Percentiles rank a stretch among this genome's conserved stretches.
Evolutionary conservation across 108 stramenopile species (phyloP).

Genomic region (Pseudonitzschia delicatissima): DNA sequence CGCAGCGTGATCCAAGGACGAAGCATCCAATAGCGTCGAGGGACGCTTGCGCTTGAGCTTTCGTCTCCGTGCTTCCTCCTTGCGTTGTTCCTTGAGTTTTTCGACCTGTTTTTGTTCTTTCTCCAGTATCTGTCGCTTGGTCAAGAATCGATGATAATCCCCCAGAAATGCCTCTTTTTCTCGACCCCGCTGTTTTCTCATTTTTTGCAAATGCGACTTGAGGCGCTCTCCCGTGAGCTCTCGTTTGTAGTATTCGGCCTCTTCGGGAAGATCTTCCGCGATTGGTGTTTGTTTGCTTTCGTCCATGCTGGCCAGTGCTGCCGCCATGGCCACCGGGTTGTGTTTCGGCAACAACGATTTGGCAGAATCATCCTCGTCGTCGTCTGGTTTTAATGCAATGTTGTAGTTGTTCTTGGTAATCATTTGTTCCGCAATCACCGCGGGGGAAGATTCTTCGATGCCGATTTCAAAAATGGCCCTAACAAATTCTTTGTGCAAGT

Average conservation of each 20-base stretch:
- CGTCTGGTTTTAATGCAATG: background rate
- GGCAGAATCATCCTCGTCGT: background rate
- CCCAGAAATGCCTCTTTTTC: conserved; percentile 1
- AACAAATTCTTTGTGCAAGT: conserved; percentile 10
- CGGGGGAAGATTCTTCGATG: conserved; percentile 13
- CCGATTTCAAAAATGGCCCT: conserved; percentile 6
- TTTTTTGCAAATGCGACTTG: conserved; percentile 29
- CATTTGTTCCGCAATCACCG: conserved; percentile 20
- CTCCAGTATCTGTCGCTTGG: background rate
- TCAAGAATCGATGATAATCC: background rate
- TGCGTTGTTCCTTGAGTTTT: background rate
- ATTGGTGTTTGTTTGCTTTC: no score
- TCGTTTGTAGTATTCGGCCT: background rate
- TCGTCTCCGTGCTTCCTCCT: background rate
- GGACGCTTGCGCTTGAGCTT: background rate
- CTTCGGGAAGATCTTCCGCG: no score
- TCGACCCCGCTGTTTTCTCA: background rate
- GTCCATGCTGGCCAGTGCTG: background rate
- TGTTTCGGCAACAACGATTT: background rate
- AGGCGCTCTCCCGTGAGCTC: conserved; percentile 22
- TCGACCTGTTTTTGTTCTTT: background rate
- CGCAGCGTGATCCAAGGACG: background rate
- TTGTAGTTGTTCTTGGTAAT: conserved; percentile 8
- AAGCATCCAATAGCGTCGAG: background rate
- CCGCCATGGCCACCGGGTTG: background rate